Conservation (phyloP, 495 filamentous ascomycete genomes). For the Trypethelium eluteriae region DNA sequence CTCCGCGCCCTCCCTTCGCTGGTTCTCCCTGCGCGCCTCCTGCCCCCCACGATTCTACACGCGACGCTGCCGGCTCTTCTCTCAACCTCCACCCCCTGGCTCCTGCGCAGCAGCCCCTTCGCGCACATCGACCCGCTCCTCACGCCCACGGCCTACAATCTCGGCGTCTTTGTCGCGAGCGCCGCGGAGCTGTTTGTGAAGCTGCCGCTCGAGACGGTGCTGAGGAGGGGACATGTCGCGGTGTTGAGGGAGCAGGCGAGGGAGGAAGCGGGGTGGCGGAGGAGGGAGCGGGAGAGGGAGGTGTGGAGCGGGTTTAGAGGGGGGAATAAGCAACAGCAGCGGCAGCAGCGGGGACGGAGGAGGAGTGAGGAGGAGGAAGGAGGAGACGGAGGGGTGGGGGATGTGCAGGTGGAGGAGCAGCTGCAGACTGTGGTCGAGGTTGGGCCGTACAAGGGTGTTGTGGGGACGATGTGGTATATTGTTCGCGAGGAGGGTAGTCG, state of each 20-base stretch:
- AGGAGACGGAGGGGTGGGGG: neutral
- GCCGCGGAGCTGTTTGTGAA: constrained; percentile 73
- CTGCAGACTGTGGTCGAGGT: constrained; percentile 67
- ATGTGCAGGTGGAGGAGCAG: constrained; percentile 27
- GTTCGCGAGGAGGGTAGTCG: constrained; percentile 70
- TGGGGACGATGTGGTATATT: constrained; percentile 83
- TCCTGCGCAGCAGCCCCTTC: constrained; percentile 59
- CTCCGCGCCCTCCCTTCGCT: constrained; percentile 71
- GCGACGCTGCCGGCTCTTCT: constrained; percentile 74
- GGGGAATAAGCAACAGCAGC: constrained; percentile 54
- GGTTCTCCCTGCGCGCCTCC: constrained; percentile 58
- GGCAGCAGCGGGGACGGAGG: constrained; percentile 62
- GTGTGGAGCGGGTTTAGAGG: constrained; percentile 33
- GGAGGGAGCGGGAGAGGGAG: constrained; percentile 62
- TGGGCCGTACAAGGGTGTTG: constrained; percentile 68
- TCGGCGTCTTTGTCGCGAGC: constrained; percentile 69
- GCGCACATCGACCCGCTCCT: constrained; percentile 64
- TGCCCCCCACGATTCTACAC: constrained; percentile 79
- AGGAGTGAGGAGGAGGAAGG: neutral
- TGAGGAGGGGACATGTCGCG: constrained; percentile 76
- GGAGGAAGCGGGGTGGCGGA: constrained; percentile 52
- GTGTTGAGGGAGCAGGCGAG: constrained; percentile 34
- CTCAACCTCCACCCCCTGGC: constrained; percentile 61
- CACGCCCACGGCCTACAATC: constrained; percentile 69
- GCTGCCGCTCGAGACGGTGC: constrained; percentile 83